Conservation (phyloP, 331 rosid species). For the Pyracantha coccinea region DNA sequence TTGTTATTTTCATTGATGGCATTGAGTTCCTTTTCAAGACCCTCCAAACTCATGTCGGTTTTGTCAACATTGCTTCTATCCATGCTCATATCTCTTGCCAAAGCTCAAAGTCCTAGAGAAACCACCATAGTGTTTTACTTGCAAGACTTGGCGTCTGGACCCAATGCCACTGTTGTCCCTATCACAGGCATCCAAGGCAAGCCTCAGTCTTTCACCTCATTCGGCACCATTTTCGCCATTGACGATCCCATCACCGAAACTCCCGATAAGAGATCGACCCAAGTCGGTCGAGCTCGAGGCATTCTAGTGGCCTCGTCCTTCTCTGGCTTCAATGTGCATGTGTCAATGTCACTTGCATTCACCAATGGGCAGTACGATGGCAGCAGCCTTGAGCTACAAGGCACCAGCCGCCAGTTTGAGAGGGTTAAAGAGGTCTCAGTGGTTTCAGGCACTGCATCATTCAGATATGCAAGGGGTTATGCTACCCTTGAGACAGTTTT, state of each 20-base stretch:
- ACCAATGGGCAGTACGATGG: conserved; percentile 17
- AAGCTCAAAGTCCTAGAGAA: neutral
- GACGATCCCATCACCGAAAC: conserved; percentile 31
- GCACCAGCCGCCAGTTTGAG: conserved; percentile 38
- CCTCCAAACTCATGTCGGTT: neutral
- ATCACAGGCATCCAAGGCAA: conserved; percentile 28
- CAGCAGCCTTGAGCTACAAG: conserved; percentile 48
- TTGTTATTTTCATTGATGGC: neutral
- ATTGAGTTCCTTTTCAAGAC: neutral
- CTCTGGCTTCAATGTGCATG: conserved; percentile 28
- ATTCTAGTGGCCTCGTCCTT: conserved; percentile 15
- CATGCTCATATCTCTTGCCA: neutral
- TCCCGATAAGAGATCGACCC: neutral
- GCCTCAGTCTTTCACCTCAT: conserved; percentile 32
- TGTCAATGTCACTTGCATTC: conserved; percentile 15
- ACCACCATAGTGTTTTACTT: conserved; percentile 11
- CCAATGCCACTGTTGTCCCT: conserved; percentile 13
- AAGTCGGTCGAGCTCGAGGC: conserved; percentile 50
- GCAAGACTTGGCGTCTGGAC: conserved; percentile 9
- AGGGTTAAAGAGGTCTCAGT: conserved; percentile 37
- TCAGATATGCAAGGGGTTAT: conserved; percentile 38
- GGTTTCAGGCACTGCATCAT: conserved; percentile 49
- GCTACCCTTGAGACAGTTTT: conserved; percentile 29
- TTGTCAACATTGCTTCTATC: neutral
- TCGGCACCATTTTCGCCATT: conserved; percentile 38